phyloP scores from a whole-genome alignment of 228 moss, liverwort and hornwort genomes.

The Sphagnum fallax region DNA sequence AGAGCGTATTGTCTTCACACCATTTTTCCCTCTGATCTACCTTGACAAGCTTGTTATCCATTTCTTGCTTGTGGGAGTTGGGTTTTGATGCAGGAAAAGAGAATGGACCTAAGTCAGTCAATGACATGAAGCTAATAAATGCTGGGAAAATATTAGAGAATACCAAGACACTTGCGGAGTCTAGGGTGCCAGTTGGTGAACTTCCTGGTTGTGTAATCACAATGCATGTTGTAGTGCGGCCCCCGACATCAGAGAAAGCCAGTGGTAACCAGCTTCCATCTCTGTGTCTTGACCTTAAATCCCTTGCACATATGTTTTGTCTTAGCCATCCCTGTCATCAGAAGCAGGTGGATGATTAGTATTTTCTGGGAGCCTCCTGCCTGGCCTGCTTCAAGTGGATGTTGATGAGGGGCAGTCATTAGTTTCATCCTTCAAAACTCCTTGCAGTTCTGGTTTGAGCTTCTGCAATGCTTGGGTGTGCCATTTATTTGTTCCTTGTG shows the following conservation, averaged over 20 bases:
- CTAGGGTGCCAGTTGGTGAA: constrained; percentile 90
- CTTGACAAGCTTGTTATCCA: too few species aligned
- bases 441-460: neutral
- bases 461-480: neutral
- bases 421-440: neutral
- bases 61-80: neutral
- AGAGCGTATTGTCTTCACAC: too few species aligned
- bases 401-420: neutral
- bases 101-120: constrained; percentile 92
- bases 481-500: neutral
- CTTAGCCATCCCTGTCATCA: neutral
- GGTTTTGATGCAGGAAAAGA: constrained; percentile 70
- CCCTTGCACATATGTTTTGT: neutral
- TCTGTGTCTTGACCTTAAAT: constrained; percentile 2
- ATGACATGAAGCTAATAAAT: constrained; percentile 96
- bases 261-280: constrained; percentile 67
- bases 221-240: constrained; percentile 96
- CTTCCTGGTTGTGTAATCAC: constrained; percentile 97
- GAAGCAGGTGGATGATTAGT: neutral
- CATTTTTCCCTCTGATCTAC: too few species aligned
- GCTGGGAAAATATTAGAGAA: constrained; percentile 98
- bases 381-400: too few species aligned
- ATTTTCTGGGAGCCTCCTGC: constrained; percentile 19
- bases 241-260: constrained; percentile 74
- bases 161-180: constrained; percentile 90